Evolutionary conservation across 345 rosid genomes (phyloP).

Genomic region (Euphorbia pulcherrima): DNA sequence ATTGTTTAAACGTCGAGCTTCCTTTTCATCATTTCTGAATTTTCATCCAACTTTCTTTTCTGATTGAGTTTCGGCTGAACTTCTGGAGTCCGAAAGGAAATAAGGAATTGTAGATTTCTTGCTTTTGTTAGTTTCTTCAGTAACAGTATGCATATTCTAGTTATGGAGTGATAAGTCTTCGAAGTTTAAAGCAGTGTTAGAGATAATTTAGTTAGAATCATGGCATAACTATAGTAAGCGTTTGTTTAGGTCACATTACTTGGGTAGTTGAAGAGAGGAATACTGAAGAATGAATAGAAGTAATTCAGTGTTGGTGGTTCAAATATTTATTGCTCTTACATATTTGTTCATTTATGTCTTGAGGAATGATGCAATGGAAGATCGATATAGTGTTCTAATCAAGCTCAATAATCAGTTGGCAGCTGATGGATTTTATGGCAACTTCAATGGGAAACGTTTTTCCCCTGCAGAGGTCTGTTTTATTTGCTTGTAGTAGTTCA

Average conservation of each 20-base stretch:
- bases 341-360: not conserved
- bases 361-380: constrained; percentile 93
- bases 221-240: no score
- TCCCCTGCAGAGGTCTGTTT: constrained; percentile 70
- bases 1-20: not conserved
- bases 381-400: constrained; percentile 74
- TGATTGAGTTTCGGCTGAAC: not conserved
- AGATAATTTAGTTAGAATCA: no score
- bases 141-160: no score
- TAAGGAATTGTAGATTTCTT: not conserved
- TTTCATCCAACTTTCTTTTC: not conserved
- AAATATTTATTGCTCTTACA: not conserved
- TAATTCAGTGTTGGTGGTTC: not conserved
- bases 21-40: not conserved
- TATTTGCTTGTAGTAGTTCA: not conserved
- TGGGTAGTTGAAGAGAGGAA: not conserved
- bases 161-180: not conserved
- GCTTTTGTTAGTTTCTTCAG: no score
- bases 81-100: not conserved
- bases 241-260: not conserved
- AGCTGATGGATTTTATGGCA: constrained; percentile 56
- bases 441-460: constrained; percentile 62
- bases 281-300: not conserved
- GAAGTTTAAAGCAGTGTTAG: no score
- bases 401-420: constrained; percentile 49